These are phyloP conservation scores for Aspergillus ustus DNA, from an alignment of 2,329 filamentous ascomycete genomes.

Conservation along the genomic window DNA sequence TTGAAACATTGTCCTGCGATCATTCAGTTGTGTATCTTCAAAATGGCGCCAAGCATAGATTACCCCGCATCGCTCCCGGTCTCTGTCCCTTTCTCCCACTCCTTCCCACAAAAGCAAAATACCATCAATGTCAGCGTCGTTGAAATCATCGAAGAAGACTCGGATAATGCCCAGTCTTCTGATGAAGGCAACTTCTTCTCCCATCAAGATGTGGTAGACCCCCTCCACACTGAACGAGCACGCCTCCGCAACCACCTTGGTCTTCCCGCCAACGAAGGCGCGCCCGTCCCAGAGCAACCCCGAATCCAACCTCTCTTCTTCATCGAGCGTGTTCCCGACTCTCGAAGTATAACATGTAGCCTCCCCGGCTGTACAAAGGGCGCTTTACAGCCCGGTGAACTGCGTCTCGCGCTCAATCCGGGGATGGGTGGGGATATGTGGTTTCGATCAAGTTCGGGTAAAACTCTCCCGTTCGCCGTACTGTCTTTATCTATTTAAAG, in stretches of 20 bases:
- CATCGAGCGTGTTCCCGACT: constrained; percentile 11
- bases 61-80: neutral
- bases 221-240: neutral
- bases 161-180: neutral
- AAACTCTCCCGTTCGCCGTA: neutral
- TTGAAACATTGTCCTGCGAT: neutral
- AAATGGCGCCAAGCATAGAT: constrained; percentile 3
- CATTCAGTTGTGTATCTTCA: neutral
- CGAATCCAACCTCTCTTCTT: constrained; percentile 15
- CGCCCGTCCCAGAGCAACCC: neutral
- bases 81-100: neutral
- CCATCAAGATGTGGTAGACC: neutral
- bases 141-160: neutral
- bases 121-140: neutral
- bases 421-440: constrained; percentile 10
- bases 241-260: constrained; percentile 13
- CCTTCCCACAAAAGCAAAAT: neutral
- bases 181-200: neutral
- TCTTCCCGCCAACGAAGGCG: neutral
- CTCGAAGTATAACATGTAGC: neutral
- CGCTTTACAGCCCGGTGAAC: neutral
- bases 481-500: neutral
- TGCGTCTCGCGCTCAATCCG: constrained; percentile 12
- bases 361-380: constrained; percentile 13
- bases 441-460: constrained; percentile 14